Base-by-base conservation (phyloP, 805 yeast genomes). In the Kodamaea leandrae region DNA sequence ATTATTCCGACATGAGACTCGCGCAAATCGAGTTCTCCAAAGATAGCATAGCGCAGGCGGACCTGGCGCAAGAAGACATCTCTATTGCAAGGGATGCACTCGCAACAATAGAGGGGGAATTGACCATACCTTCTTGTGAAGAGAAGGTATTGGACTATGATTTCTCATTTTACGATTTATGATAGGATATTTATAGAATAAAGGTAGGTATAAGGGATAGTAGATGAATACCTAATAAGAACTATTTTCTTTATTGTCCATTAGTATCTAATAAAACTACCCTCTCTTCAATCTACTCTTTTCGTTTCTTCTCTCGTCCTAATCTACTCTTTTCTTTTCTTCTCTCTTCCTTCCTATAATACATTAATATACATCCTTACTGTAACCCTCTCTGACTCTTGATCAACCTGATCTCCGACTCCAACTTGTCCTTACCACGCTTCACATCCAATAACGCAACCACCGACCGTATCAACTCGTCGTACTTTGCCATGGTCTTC, bases 381-480 rank as follows among this genome's bases (percentile, higher is more conserved):
- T 47, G 46, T n/a, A 61, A 50, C 4, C 66, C 68, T 29, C 66
- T 58, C 50, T 69, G 75, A 42, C 70, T 64, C 47, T 67, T 68
- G 29, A 70, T 66, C 42, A 69, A 61, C 45, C 55, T 55, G 19
- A 69, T 73, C 51, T 91, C 98, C 2, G 95, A 82, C 47, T 86
- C 90, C 10, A 90, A 67, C 63, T 88, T 89, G 60, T 93, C 99
- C 15, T 80, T 78, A 42, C 87, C 95, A 58, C 80, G 83, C 64
- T 91, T 91, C 12, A 90, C 71, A 41, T 93, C 98, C 41, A 90
- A 68, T 47, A 91, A 66, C 2, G 83, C 75, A 9, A 80, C 80
- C 21, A 87, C 85, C 0, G 82, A 69, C 48, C 82, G 80, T 36
- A 85, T 72, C 39, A 93, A 63, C 42, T 78, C 79, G 52, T 91